Evolutionary conservation across 768 basidiomycete species (phyloP).

Genomic region (Crucibulum laeve): DNA sequence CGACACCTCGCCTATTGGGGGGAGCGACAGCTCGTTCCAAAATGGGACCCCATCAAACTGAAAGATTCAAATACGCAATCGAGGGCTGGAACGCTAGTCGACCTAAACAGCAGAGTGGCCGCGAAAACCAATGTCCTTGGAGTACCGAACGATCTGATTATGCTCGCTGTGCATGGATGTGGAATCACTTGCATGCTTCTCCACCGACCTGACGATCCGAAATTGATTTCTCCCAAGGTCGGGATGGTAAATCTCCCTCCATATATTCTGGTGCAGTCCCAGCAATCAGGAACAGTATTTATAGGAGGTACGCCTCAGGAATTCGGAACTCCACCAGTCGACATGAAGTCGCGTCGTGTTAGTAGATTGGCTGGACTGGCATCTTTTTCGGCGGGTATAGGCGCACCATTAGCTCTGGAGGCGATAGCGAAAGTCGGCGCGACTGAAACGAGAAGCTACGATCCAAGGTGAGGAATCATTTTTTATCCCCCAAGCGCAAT

Average conservation of each 20-base stretch:
- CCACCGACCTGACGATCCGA: slow-evolving; percentile 7
- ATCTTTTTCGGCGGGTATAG: too few species aligned
- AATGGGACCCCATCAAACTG: slow-evolving; percentile 1
- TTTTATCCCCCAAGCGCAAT: neutral
- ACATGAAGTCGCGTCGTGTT: too few species aligned
- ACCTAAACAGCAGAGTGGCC: slow-evolving; percentile 4
- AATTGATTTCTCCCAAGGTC: slow-evolving; percentile 5
- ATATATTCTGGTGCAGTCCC: slow-evolving; percentile 39
- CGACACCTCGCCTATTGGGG: slow-evolving; percentile 8
- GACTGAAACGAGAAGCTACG: too few species aligned
- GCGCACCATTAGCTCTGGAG: too few species aligned
- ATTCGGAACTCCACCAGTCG: too few species aligned
- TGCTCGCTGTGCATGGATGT: slow-evolving; percentile 12
- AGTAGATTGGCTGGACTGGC: too few species aligned
- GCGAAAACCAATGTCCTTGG: slow-evolving; percentile 4
- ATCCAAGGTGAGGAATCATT: too few species aligned
- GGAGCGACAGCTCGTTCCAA: slow-evolving; percentile 5
- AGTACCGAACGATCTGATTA: slow-evolving; percentile 8
- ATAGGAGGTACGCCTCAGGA: too few species aligned
- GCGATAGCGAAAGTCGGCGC: too few species aligned
- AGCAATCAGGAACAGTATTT: neutral
- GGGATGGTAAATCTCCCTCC: slow-evolving; percentile 17
- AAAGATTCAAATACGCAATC: neutral
- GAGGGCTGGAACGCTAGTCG: slow-evolving; percentile 3
- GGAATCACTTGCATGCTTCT: slow-evolving; percentile 18